phyloP scores from a whole-genome alignment of 257 asterid species.

The Nicotiana tabacum region DNA sequence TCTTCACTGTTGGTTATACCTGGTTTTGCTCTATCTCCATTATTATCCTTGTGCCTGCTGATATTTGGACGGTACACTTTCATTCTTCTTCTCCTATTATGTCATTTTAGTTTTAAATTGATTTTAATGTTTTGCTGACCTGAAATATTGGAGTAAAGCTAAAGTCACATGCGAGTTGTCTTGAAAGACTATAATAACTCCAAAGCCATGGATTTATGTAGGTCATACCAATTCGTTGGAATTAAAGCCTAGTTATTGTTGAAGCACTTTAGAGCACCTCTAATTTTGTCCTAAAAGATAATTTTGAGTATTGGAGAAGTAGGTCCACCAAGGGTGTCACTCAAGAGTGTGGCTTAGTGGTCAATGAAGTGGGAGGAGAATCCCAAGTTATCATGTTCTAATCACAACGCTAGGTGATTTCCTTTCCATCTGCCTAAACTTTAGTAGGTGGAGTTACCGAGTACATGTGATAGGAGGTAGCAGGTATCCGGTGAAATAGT shows the following conservation, averaged over 20 bases:
- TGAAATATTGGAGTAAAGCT: background rate
- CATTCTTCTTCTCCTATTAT: background rate
- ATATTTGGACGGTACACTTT: constrained; percentile 84
- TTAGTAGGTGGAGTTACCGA: too few relatives aligned
- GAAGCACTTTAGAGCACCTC: background rate
- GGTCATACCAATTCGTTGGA: background rate
- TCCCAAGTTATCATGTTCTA: too few relatives aligned
- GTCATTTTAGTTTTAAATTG: background rate
- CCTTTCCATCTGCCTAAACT: too few relatives aligned
- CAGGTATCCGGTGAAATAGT: too few relatives aligned
- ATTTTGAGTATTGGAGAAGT: background rate
- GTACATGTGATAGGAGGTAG: too few relatives aligned
- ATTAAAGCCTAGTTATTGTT: background rate
- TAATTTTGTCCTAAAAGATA: background rate
- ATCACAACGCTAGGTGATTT: too few relatives aligned
- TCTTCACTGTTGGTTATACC: constrained; percentile 90
- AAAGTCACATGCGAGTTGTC: background rate
- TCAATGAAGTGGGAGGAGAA: too few relatives aligned
- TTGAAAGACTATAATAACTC: background rate
- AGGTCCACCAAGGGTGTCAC: background rate
- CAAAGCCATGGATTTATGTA: background rate
- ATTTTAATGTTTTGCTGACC: background rate
- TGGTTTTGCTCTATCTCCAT: constrained; percentile 97
- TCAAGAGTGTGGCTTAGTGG: too few relatives aligned
- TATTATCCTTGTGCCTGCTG: constrained; percentile 99